Percentiles rank a stretch among this genome's conserved stretches.
phyloP scores from a whole-genome alignment of 164 flowering plant species.

The Nymphaea thermarum region DNA sequence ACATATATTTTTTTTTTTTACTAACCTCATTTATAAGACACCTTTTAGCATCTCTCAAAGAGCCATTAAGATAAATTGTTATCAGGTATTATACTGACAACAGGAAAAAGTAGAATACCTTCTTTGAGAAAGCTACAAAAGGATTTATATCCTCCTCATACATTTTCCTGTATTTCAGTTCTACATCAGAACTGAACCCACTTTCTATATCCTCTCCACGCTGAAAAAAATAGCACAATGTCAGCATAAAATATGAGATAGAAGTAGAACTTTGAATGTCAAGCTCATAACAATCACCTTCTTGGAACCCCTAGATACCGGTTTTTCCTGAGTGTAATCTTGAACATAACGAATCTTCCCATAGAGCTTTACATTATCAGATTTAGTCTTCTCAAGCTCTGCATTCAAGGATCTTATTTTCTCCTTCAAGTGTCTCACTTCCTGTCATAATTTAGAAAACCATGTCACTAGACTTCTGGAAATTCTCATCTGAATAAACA shows the following conservation, averaged over 20 bases:
- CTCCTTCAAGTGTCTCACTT: conserved; percentile 84
- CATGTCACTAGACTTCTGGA: background rate
- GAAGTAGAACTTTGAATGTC: background rate
- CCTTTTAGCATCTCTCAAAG: background rate
- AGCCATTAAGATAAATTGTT: background rate
- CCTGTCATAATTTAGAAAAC: conserved; percentile 28
- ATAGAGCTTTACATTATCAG: conserved; percentile 95
- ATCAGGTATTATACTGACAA: background rate
- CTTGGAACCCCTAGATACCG: conserved; percentile 90
- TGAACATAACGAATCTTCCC: conserved; percentile 98
- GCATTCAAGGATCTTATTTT: conserved; percentile 56
- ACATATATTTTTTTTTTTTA: background rate
- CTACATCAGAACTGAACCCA: conserved; percentile 92
- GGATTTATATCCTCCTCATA: conserved; percentile 99
- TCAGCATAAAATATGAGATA: conserved; percentile 1
- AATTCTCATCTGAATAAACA: background rate
- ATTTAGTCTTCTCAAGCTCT: conserved; percentile 84
- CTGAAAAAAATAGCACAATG: conserved; percentile 26
- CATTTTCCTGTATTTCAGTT: conserved; percentile 94
- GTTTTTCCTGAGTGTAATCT: conserved; percentile 88
- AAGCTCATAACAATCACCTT: conserved; percentile 33
- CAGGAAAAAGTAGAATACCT: conserved; percentile 27
- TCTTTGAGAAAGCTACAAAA: conserved; percentile 98
- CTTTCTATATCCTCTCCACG: conserved; percentile 82
- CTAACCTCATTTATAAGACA: background rate